These are phyloP conservation scores for Puccinia coronata DNA, from an alignment of 1,284 basidiomycete genomes.

Conservation along the genomic window DNA sequence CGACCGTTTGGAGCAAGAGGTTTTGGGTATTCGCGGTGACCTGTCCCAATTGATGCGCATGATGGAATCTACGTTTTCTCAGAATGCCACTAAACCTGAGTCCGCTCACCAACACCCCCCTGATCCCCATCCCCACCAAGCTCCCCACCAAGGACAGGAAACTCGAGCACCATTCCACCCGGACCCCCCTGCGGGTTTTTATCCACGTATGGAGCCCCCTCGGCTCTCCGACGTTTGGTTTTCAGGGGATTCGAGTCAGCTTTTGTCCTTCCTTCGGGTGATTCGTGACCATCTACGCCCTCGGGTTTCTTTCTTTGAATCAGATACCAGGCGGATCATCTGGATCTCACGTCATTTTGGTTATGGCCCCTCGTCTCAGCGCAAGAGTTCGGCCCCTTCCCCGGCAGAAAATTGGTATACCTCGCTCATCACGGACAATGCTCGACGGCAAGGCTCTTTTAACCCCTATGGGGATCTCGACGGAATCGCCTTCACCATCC, in stretches of 20 bases:
- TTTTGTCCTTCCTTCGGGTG: neutral
- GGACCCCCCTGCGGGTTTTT: neutral
- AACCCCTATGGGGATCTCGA: neutral
- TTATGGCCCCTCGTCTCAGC: neutral
- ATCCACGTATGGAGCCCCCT: neutral
- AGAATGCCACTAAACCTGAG: too few species aligned
- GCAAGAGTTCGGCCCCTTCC: neutral
- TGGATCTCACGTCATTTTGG: conserved; percentile 4
- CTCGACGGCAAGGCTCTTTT: neutral
- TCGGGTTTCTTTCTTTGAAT: neutral
- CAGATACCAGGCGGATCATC: neutral
- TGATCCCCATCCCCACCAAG: neutral
- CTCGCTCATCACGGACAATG: neutral
- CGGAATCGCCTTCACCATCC: neutral
- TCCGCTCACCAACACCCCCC: neutral
- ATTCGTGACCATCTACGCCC: neutral
- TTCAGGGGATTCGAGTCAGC: neutral
- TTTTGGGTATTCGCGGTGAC: too few species aligned
- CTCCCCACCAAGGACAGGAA: neutral
- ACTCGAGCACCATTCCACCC: too few species aligned
- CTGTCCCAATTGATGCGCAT: too few species aligned
- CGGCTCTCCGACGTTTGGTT: neutral
- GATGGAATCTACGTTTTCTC: too few species aligned
- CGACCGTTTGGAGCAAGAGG: too few species aligned
- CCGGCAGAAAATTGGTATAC: conserved; percentile 23